Percentiles rank a stretch among this genome's conserved stretches.
Conservation (phyloP, 345 rosid species). For the Aquilaria malaccensis region DNA sequence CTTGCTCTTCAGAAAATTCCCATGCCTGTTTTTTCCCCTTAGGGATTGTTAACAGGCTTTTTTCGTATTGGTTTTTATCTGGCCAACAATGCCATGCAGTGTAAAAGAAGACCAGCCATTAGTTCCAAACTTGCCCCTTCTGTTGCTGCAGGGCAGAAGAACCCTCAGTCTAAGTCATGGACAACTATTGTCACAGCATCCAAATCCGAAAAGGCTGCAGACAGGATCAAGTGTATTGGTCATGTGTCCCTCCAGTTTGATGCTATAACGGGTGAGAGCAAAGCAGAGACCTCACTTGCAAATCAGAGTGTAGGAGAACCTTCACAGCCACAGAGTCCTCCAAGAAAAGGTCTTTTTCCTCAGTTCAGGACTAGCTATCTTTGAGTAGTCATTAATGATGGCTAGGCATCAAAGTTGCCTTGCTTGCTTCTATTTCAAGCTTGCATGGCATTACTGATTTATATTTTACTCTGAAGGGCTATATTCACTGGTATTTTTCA, state of each 20-base stretch:
- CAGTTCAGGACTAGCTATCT: background rate
- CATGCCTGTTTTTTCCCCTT: too few species aligned
- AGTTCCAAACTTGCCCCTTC: conserved; percentile 37
- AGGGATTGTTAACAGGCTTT: too few species aligned
- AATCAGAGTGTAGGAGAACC: conserved; percentile 17
- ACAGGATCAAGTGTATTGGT: conserved; percentile 15
- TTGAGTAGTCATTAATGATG: background rate
- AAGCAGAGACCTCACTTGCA: conserved; percentile 11
- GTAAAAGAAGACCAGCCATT: conserved; percentile 29
- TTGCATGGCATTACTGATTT: background rate
- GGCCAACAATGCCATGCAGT: conserved; percentile 45
- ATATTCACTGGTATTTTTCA: conserved; percentile 11
- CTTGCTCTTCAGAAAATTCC: too few species aligned
- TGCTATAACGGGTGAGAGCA: conserved; percentile 9
- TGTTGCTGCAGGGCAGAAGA: conserved; percentile 16
- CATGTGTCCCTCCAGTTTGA: conserved; percentile 14
- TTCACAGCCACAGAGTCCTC: conserved; percentile 18
- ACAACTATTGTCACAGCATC: conserved; percentile 8
- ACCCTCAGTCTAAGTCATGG: conserved; percentile 19
- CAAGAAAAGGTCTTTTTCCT: conserved; percentile 25
- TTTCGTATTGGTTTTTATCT: conserved; percentile 9
- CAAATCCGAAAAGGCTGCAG: conserved; percentile 5
- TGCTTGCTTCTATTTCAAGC: background rate
- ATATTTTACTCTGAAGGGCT: conserved; percentile 7
- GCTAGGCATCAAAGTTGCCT: background rate